Conservation (phyloP, 768 basidiomycete species). For the Trametes sanguinea region DNA sequence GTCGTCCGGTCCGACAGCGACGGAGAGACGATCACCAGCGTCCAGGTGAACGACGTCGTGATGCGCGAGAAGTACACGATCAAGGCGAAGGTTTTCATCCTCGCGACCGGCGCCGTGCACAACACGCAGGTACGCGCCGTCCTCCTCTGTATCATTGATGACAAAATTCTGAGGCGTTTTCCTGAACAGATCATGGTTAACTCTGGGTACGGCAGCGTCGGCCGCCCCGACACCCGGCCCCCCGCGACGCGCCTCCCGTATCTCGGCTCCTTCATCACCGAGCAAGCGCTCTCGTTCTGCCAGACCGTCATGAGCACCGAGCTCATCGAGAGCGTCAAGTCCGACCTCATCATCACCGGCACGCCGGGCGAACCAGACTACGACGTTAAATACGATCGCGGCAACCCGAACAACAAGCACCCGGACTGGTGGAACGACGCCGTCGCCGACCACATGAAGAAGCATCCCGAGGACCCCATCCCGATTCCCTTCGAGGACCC, state of each 20-base stretch:
- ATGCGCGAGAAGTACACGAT: not conserved
- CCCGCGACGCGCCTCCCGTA: not conserved
- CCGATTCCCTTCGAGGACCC: constrained; percentile 27
- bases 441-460: constrained; percentile 24
- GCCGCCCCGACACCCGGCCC: not conserved
- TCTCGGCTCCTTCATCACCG: constrained; percentile 27
- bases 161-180: not conserved
- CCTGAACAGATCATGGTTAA: constrained; percentile 19
- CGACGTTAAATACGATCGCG: not conserved
- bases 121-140: constrained; percentile 21
- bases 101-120: constrained; percentile 25
- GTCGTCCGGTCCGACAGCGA: not conserved
- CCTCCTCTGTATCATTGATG: not conserved
- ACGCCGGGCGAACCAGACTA: not conserved
- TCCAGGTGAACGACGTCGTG: not conserved
- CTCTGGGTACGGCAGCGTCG: constrained; percentile 12
- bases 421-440: constrained; percentile 23
- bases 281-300: constrained; percentile 31
- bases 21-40: not conserved
- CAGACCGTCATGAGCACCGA: constrained; percentile 22
- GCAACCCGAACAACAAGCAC: constrained; percentile 6
- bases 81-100: constrained; percentile 20
- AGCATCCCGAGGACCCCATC: constrained; percentile 28
- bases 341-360: not conserved
- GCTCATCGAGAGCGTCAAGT: constrained; percentile 16